These are phyloP conservation scores for Nemania abortiva DNA, from an alignment of 2,329 filamentous ascomycete species.

Conservation along the genomic window DNA sequence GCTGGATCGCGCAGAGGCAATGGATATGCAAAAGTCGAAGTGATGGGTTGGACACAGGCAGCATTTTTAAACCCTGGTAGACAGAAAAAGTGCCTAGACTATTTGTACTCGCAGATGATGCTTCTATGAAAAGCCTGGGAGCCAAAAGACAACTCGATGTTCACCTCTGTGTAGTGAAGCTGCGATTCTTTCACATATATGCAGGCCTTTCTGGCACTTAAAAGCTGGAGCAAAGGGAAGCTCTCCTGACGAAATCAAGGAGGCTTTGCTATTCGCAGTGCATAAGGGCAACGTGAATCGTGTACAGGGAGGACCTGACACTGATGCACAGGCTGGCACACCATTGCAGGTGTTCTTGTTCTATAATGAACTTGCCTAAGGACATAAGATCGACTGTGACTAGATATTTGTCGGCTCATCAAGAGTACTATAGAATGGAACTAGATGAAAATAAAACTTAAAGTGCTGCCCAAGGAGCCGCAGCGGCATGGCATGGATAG, in stretches of 20 bases:
- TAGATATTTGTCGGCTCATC: too few relatives aligned
- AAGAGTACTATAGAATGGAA: too few relatives aligned
- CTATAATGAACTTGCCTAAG: slow-evolving; percentile 2
- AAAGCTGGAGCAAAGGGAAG: slow-evolving; percentile 28
- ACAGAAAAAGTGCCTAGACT: slow-evolving; percentile 19
- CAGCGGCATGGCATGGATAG: too few relatives aligned
- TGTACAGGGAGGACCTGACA: slow-evolving; percentile 22
- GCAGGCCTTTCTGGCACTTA: slow-evolving; percentile 7
- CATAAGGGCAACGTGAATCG: slow-evolving; percentile 8
- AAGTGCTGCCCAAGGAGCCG: too few relatives aligned
- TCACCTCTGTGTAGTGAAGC: slow-evolving; percentile 20
- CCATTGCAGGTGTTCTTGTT: not conserved
- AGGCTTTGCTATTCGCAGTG: slow-evolving; percentile 24
- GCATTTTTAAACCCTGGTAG: not conserved
- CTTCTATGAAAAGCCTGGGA: slow-evolving; percentile 30
- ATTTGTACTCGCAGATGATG: slow-evolving; percentile 41
- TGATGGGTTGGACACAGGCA: slow-evolving; percentile 2
- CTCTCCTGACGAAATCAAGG: not conserved
- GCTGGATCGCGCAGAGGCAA: slow-evolving; percentile 5
- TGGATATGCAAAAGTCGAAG: not conserved
- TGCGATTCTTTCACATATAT: slow-evolving; percentile 41
- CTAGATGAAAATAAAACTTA: too few relatives aligned
- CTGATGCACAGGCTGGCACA: slow-evolving; percentile 35
- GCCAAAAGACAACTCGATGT: slow-evolving; percentile 40
- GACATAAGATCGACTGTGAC: too few relatives aligned